Percentiles rank a stretch among this genome's conserved stretches.
phyloP scores from a whole-genome alignment of 225 moss, liverwort and hornwort species.

The Climacium dendroides region DNA sequence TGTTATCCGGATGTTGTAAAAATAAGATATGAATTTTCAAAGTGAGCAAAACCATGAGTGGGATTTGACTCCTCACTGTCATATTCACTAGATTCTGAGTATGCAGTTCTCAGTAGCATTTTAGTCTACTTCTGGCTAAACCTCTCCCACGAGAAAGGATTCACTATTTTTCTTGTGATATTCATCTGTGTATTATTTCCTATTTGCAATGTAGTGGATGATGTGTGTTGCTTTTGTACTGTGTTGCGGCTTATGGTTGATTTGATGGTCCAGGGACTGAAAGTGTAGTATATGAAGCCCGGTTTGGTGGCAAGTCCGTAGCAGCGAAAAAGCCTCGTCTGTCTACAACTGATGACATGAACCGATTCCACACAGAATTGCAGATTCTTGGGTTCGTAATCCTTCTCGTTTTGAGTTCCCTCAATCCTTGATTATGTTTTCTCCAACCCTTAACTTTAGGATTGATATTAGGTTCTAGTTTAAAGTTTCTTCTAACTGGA shows the following conservation, averaged over 20 bases:
- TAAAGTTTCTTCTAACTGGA: not conserved
- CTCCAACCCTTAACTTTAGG: not conserved
- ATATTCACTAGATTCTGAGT: not conserved
- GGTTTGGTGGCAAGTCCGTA: conserved; percentile 25
- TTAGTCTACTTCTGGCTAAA: not conserved
- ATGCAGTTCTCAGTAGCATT: not conserved
- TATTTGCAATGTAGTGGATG: not conserved
- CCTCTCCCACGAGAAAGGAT: not conserved
- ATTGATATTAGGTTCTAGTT: not conserved
- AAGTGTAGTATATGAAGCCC: conserved; percentile 52
- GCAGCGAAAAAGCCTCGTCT: conserved; percentile 54
- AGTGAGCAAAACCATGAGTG: not conserved
- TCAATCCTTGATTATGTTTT: not conserved
- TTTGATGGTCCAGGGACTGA: conserved; percentile 38
- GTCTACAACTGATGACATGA: conserved; percentile 37
- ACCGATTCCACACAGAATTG: conserved; percentile 49
- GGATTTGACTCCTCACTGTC: not conserved
- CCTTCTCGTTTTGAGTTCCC: not conserved
- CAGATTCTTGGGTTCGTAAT: conserved; percentile 36
- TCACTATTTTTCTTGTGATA: not conserved
- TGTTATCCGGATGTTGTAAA: not conserved
- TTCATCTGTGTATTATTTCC: not conserved
- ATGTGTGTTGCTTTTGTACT: not conserved
- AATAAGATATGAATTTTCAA: not conserved
- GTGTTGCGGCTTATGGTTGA: not conserved